Base-by-base conservation (phyloP, 371 early-diverging fungal species). In the Saksenaea vasiformis region DNA sequence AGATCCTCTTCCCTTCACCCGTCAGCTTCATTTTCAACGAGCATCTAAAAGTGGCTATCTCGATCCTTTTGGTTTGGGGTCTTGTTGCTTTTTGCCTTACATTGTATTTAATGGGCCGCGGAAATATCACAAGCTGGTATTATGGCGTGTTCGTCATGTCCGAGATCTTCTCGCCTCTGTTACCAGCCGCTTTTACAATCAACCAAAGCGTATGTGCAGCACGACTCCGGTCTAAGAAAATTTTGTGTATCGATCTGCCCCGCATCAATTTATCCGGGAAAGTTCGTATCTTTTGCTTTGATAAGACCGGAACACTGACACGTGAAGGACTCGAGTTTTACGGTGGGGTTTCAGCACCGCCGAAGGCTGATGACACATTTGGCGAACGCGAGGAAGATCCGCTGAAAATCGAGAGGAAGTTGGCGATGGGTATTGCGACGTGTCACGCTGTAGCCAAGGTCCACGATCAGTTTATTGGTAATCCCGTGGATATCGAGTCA, bases 401-500 rank as follows among this genome's bases (percentile, higher is more conserved):
- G 28, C 47, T 60, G n/a, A 37, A 61, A 0, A 73, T 70, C 59
- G 69, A 71, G 36, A 66, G 31, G 14, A 31, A 65, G 5, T 43
- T 89, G 22, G 79, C 80, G 3, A 71, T 74, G 68, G 93, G 85
- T 8, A 79, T 93, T 41, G 84, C 86, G 2, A 82, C 89, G 8
- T 95, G 95, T 70, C 95, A 96, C 70, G 83, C 89, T 0, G 86
- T 95, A 11, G 77, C 88, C 8, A 76, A 80, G 51, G 81, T 93
- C 28, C 79, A 80, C 15, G 81, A 85, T 44, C 82, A 82, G 51
- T 82, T 80, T 28, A 83, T 94, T 31, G 97, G 97, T 7, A 94
- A 97, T 76, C 91, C 91, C 28, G 88, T 97, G 37, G 97, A 97
- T 67, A 83, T 95, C 39, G 93, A 93, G 71, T 88, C 92, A 76